Conservation (phyloP, 2,329 filamentous ascomycete species). For the Blastomyces parvus region DNA sequence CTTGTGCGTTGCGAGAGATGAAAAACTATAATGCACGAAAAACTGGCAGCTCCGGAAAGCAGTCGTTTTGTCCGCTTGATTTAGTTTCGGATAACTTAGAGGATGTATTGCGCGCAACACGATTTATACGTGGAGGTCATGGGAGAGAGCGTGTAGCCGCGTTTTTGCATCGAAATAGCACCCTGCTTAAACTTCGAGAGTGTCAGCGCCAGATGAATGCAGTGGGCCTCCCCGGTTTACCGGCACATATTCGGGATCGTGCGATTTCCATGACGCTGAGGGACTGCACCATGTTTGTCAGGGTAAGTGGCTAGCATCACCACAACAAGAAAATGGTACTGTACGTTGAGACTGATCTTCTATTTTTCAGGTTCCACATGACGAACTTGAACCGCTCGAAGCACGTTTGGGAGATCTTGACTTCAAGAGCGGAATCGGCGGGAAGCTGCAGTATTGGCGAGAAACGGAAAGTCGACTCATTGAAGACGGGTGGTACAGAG, state of each 20-base stretch:
- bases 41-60: constrained; percentile 22
- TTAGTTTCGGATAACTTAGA: constrained; percentile 44
- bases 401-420: constrained; percentile 65
- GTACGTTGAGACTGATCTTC: not conserved
- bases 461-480: constrained; percentile 54
- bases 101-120: constrained; percentile 38
- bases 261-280: constrained; percentile 68
- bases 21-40: constrained; percentile 33
- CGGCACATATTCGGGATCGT: constrained; percentile 39
- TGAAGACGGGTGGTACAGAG: constrained; percentile 58
- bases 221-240: constrained; percentile 29
- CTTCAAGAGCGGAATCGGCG: constrained; percentile 55
- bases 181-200: constrained; percentile 27
- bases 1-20: constrained; percentile 54
- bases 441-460: constrained; percentile 62
- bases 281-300: constrained; percentile 67
- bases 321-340: not conserved
- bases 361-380: constrained; percentile 25
- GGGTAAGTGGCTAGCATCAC: constrained; percentile 35
- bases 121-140: constrained; percentile 28
- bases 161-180: constrained; percentile 28
- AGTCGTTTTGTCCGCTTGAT: constrained; percentile 55
- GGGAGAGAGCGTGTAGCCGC: constrained; percentile 23
- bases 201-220: constrained; percentile 28
- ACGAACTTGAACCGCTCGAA: constrained; percentile 27